Evolutionary conservation across 2,329 filamentous ascomycete species (phyloP), one percentile per base, ranked within the genome.

Genomic region (Colletotrichum sidae): DNA sequence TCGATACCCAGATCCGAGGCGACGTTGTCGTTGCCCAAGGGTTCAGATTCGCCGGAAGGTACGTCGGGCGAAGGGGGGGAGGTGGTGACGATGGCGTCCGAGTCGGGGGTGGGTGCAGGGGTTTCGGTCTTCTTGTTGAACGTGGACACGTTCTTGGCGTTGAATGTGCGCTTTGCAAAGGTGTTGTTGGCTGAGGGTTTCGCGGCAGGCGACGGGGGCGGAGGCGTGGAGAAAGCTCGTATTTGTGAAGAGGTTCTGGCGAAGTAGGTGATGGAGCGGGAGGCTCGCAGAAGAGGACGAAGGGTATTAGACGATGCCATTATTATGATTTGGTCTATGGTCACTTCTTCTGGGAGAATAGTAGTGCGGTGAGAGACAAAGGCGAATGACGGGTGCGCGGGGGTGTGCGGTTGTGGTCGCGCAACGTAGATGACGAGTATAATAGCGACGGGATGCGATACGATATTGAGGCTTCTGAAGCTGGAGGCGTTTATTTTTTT

Each of bases 1-100:
- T 97, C 91, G 67, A 88, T 80, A 2, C 34, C 11, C 41, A 71
- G 63, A 42, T 46, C 33, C 15, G 34, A 25, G 25, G 25, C 25
- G 37, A 25, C 13, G 56, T 41, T 33, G 52, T 17, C 44, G 60
- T 34, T 37, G 55, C 15, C 11, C 6, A 25, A 5, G 25, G 25
- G 25, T 25, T 25, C 25, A 1, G 25, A 25, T 25, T 38, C 25
- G 17, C 44, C 17, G 35, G 60, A 17, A 6, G 34, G 10, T 5
- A 17, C 5, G 37, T 37, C 33, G 9, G 42, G 39, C 6, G 53
- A 35, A 13, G 17, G 46, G 35, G 46, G 46, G 35, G 46, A 34
- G n/a, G 46, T 25, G 25, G 25, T 51, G 10, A 15, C 8, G 25
- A 6, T 1, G 25, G 37, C 37, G 37, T 17, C 3, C 8, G 56